Conservation (phyloP, 1,284 basidiomycete species). For the Mycena sp. region DNA sequence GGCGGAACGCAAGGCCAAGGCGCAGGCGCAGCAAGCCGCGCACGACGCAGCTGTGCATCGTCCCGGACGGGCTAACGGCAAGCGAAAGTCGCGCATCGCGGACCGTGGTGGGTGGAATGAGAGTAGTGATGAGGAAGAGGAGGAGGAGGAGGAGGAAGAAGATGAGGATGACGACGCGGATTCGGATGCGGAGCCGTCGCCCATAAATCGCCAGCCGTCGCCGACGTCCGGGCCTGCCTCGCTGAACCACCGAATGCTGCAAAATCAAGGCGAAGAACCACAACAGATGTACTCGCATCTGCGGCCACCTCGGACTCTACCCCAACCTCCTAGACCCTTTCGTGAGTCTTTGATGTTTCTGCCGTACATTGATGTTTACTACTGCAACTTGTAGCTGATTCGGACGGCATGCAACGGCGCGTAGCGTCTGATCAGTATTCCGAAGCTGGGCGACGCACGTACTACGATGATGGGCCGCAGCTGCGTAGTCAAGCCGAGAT, state of each 20-base stretch:
- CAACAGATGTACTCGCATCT: constrained; percentile 45
- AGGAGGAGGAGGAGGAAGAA: constrained; percentile 80
- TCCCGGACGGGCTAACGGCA: constrained; percentile 77
- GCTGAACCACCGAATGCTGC: constrained; percentile 38
- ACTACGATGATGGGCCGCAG: constrained; percentile 55
- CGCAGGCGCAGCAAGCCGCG: constrained; percentile 83
- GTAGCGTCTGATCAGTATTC: constrained; percentile 57
- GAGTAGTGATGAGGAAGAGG: constrained; percentile 84
- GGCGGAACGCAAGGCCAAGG: constrained; percentile 82
- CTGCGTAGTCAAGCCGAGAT: constrained; percentile 61
- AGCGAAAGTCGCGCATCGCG: constrained; percentile 55
- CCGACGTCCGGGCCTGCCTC: constrained; percentile 37
- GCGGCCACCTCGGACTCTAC: constrained; percentile 55
- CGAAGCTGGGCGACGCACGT: constrained; percentile 54
- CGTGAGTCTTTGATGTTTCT: constrained; percentile 18
- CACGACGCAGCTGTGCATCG: constrained; percentile 76
- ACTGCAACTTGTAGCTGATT: constrained; percentile 36
- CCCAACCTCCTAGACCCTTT: constrained; percentile 50
- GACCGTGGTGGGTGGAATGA: constrained; percentile 72
- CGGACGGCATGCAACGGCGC: constrained; percentile 43
- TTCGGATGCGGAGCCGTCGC: constrained; percentile 63
- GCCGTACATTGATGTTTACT: constrained; percentile 28
- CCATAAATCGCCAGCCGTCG: constrained; percentile 40
- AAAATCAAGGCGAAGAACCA: constrained; percentile 30
- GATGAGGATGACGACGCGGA: constrained; percentile 80